Evolutionary conservation across 352 stramenopile genomes (phyloP).

Genomic region (Phytophthora citrophthora): DNA sequence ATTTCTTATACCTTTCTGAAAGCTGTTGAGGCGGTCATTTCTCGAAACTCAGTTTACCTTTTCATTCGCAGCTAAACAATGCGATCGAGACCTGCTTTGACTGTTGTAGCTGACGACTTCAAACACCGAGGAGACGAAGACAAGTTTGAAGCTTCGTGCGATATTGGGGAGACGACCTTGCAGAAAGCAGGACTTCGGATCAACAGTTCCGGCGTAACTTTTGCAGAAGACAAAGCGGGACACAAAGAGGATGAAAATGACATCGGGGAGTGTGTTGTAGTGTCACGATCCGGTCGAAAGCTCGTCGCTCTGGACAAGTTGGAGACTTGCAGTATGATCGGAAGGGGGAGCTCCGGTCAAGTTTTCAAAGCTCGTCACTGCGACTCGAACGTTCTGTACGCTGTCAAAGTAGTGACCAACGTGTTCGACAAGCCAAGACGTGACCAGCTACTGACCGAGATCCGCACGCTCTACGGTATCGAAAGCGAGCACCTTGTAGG

Average conservation of each 20-base stretch:
- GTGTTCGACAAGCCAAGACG: constrained; percentile 81
- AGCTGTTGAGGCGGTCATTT: not conserved
- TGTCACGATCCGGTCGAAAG: constrained; percentile 17
- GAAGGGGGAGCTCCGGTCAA: constrained; percentile 67
- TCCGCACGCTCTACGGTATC: constrained; percentile 77
- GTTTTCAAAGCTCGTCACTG: constrained; percentile 63
- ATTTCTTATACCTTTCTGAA: not conserved
- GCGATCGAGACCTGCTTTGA: constrained; percentile 24
- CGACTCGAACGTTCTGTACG: constrained; percentile 47
- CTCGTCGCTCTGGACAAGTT: constrained; percentile 62
- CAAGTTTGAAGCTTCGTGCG: constrained; percentile 67
- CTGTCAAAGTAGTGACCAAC: constrained; percentile 78
- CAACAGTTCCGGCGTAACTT: constrained; percentile 69
- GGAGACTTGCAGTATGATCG: constrained; percentile 56
- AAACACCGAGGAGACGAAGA: constrained; percentile 38
- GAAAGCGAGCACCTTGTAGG: constrained; percentile 68
- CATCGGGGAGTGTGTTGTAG: constrained; percentile 8
- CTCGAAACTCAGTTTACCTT: constrained; percentile 2
- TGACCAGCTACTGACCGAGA: constrained; percentile 81
- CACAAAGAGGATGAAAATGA: constrained; percentile 33
- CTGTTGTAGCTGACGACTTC: constrained; percentile 28
- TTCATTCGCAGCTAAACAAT: constrained; percentile 5
- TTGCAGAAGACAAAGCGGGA: constrained; percentile 27
- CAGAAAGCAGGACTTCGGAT: constrained; percentile 72
- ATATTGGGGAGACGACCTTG: constrained; percentile 78